Conservation (phyloP, 2,329 filamentous ascomycete species). For the Thielaviopsis euricoi region DNA sequence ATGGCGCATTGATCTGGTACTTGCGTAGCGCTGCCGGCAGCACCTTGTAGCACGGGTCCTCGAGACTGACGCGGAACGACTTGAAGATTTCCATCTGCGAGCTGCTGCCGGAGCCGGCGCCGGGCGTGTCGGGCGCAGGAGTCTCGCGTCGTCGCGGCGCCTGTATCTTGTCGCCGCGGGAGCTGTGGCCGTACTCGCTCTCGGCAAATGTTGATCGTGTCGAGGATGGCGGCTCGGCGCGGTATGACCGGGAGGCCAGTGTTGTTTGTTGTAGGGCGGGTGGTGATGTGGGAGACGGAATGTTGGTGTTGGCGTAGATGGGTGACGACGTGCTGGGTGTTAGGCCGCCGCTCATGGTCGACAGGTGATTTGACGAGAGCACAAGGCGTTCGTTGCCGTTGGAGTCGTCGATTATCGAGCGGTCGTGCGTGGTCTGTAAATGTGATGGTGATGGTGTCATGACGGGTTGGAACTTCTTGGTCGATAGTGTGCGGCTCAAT, state of each 20-base stretch:
- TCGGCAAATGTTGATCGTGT: conserved; percentile 39
- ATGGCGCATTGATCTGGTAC: conserved; percentile 96
- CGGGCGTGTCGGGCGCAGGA: conserved; percentile 44
- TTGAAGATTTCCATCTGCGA: conserved; percentile 91
- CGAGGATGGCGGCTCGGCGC: conserved; percentile 35
- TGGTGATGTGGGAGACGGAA: conserved; percentile 55
- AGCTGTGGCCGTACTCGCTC: conserved; percentile 20
- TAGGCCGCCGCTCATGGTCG: conserved; percentile 48
- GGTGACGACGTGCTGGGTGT: conserved; percentile 35
- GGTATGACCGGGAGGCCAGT: conserved; percentile 45
- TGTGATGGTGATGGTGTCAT: conserved; percentile 64
- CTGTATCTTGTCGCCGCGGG: conserved; percentile 20
- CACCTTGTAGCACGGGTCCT: conserved; percentile 95
- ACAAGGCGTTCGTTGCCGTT: conserved; percentile 46
- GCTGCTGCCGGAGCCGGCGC: conserved; percentile 25
- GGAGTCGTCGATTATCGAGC: conserved; percentile 48
- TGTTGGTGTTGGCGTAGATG: conserved; percentile 46
- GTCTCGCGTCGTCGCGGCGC: conserved; percentile 44
- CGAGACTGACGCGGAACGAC: conserved; percentile 92
- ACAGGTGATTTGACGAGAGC: conserved; percentile 51
- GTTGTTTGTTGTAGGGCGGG: conserved; percentile 37
- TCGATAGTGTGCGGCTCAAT: conserved; percentile 57
- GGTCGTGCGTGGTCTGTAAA: conserved; percentile 51
- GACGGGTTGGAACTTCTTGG: conserved; percentile 57
- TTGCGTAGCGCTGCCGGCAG: conserved; percentile 89